Base-by-base conservation (phyloP, 352 stramenopile species). In the Pythium plurisporium region DNA sequence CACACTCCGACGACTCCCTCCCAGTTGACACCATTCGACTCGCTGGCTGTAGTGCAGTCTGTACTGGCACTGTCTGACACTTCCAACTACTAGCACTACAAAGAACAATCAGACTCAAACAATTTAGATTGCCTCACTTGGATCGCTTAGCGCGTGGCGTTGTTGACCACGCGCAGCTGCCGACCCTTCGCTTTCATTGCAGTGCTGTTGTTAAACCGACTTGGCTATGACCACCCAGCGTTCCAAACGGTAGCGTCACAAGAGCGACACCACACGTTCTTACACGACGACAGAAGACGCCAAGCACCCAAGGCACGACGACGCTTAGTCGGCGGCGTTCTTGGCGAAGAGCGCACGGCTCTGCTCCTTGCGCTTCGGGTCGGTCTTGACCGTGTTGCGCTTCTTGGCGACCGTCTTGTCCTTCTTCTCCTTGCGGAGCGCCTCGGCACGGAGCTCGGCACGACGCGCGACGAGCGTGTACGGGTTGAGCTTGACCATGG, bases 401-500 rank as follows among this genome's bases (percentile, higher is more conserved):
- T 94, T 96, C 72, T 89, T 95, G 55, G 67, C 55, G 8, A 93
- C 59, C 47, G 86, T 63, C 54, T 65, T 77, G 33, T 74, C 79
- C 81, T 96, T 97, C 67, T 97, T 96, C 49, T 91, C 86, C 62
- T 83, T 91, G 70, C 91, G 82, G 23, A 92, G 72, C 8, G 77
- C 89, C 69, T 96, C 74, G 11, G 89, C 88, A 48, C 86, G 76
- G 31, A 96, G 76, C 69, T 97, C 93, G 45, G 88, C 86, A 54
- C 87, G 86, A 70, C 93, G 87, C 50, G 92, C 91, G 11, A 94
- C 91, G 41, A 96, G 82, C 67, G 95, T 89, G 88, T 99, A 98
- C 61, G 95, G 93, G 84, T 99, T 98, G 58, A 99, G 83, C 74
- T 97, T 97, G 56, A 98, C 89, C 81, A 99, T 95, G 49, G 84